phyloP scores from a whole-genome alignment of 2,329 filamentous ascomycete genomes.

The Taxawa tesnikishii region DNA sequence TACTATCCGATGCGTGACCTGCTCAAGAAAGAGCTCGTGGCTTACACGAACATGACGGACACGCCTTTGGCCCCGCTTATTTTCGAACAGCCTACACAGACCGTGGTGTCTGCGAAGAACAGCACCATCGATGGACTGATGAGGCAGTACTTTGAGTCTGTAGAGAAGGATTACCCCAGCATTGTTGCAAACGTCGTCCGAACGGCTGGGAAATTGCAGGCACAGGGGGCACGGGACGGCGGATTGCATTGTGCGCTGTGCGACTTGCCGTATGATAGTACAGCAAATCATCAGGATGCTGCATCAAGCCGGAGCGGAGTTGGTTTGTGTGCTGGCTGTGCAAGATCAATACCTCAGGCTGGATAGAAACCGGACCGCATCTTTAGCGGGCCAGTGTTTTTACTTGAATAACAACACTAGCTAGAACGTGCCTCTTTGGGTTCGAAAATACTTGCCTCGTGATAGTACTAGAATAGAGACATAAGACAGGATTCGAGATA shows the following conservation, averaged over 20 bases:
- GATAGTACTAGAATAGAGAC: too few relatives aligned
- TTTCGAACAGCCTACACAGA: conserved; percentile 17
- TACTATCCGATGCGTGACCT: conserved; percentile 79
- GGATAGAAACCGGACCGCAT: too few relatives aligned
- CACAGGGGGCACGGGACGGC: conserved; percentile 25
- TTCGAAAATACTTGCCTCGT: too few relatives aligned
- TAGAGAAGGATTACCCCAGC: conserved; percentile 76
- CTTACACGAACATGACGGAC: conserved; percentile 46
- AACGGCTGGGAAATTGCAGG: conserved; percentile 70
- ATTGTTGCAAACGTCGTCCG: conserved; percentile 93
- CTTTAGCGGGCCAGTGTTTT: too few relatives aligned
- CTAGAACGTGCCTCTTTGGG: too few relatives aligned
- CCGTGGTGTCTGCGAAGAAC: conserved; percentile 53
- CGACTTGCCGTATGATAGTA: conserved; percentile 51
- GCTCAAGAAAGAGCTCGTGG: conserved; percentile 64
- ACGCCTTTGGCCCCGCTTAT: conserved; percentile 36
- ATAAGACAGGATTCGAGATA: too few relatives aligned
- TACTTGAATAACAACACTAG: too few relatives aligned
- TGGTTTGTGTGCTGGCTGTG: conserved; percentile 61
- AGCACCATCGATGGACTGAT: conserved; percentile 87
- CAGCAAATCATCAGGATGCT: conserved; percentile 18
- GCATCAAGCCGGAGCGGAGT: conserved; percentile 14
- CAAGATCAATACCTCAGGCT: conserved; percentile 37
- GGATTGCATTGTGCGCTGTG: conserved; percentile 51
- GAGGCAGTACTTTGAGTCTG: conserved; percentile 73